A percentile compares a stretch with the other conserved stretches of the same genome.
Evolutionary conservation across 495 filamentous ascomycete species (phyloP).

Genomic region (Apodospora peruviana): DNA sequence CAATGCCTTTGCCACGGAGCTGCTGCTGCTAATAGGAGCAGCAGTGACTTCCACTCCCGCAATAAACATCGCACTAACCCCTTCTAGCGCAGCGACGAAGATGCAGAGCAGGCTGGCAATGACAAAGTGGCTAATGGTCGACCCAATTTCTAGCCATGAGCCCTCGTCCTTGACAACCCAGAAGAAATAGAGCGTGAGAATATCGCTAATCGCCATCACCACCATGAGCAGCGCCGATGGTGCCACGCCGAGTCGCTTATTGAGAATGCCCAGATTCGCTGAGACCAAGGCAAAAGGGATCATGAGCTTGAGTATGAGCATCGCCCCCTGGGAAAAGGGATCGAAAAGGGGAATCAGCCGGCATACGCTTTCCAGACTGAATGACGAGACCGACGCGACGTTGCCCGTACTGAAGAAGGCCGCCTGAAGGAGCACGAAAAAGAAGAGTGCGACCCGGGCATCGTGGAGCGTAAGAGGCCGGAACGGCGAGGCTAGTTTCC

Average conservation of each 20-base stretch:
- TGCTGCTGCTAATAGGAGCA: slow-evolving; percentile 7
- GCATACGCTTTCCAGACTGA: slow-evolving; percentile 85
- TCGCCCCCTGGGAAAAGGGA: slow-evolving; percentile 84
- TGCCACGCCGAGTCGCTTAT: slow-evolving; percentile 72
- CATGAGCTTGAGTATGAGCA: slow-evolving; percentile 84
- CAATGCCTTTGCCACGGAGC: slow-evolving; percentile 27
- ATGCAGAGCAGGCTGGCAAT: slow-evolving; percentile 86
- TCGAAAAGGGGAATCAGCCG: slow-evolving; percentile 93
- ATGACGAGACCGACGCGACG: slow-evolving; percentile 89
- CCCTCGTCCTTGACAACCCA: slow-evolving; percentile 95
- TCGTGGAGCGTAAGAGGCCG: slow-evolving; percentile 74
- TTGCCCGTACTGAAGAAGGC: slow-evolving; percentile 98
- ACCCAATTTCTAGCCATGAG: slow-evolving; percentile 95
- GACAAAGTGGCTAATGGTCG: slow-evolving; percentile 87
- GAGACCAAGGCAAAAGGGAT: slow-evolving; percentile 92
- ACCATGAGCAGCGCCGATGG: slow-evolving; percentile 88
- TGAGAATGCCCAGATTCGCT: slow-evolving; percentile 91
- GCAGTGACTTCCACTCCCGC: slow-evolving; percentile 69
- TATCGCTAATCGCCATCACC: slow-evolving; percentile 86
- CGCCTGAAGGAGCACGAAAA: slow-evolving; percentile 88
- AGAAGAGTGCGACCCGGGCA: slow-evolving; percentile 83
- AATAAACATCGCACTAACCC: slow-evolving; percentile 77
- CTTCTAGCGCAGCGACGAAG: slow-evolving; percentile 86
- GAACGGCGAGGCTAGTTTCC: slow-evolving; percentile 40
- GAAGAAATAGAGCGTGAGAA: slow-evolving; percentile 95